Conservation (phyloP, 352 stramenopile species). For the Albugo candida region DNA sequence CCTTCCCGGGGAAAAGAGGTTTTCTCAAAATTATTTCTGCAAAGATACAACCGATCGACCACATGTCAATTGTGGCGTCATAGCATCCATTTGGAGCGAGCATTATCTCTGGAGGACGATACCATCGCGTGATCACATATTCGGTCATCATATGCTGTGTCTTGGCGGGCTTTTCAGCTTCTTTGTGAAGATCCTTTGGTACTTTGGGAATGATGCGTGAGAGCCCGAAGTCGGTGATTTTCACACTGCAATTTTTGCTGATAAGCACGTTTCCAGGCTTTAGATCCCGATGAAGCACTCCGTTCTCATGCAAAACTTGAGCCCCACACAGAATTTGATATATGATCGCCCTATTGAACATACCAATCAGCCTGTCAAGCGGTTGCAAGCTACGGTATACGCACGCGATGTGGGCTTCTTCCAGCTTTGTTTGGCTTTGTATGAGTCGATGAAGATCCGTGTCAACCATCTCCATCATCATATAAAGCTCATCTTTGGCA, state of each 20-base stretch:
- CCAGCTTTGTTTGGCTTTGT: conserved; percentile 73
- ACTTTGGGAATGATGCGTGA: conserved; percentile 36
- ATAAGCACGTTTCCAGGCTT: conserved; percentile 76
- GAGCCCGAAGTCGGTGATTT: conserved; percentile 72
- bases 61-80: conserved; percentile 44
- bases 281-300: conserved; percentile 65
- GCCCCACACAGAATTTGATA: conserved; percentile 82
- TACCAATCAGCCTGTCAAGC: background rate
- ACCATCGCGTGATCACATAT: conserved; percentile 76
- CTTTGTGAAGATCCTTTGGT: conserved; percentile 23
- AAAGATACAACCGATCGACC: conserved; percentile 86
- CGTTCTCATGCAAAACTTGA: conserved; percentile 81
- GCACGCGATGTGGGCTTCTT: conserved; percentile 53
- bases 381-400: conserved; percentile 4
- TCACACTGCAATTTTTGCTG: conserved; percentile 68
- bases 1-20: conserved; percentile 48
- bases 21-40: conserved; percentile 75
- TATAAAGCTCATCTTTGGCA: conserved; percentile 85
- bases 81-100: conserved; percentile 36
- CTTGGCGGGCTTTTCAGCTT: background rate
- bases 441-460: conserved; percentile 83
- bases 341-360: conserved; percentile 76
- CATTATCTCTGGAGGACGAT: conserved; percentile 70
- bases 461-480: conserved; percentile 91
- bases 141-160: conserved; percentile 54